These are phyloP conservation scores for Penicillium sclerotiorum DNA, from an alignment of 2,329 filamentous ascomycete species.

Conservation along the genomic window DNA sequence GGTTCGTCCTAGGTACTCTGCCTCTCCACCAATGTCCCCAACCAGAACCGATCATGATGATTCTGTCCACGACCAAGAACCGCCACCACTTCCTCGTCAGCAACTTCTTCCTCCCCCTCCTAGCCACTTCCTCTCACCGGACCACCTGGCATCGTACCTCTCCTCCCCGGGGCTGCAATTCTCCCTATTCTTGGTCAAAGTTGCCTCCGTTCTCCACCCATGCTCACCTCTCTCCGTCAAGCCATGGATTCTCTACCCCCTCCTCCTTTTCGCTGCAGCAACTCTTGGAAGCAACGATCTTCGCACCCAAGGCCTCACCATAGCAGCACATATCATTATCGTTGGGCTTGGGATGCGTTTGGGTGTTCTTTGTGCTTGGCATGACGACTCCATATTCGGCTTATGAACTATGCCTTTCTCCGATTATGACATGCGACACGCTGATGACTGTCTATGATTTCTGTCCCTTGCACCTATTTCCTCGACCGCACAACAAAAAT, in stretches of 20 bases:
- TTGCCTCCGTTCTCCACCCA: constrained; percentile 64
- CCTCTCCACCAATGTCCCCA: constrained; percentile 29
- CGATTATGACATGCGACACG: neutral
- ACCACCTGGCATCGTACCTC: constrained; percentile 25
- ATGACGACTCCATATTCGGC: constrained; percentile 3
- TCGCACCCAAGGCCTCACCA: constrained; percentile 43
- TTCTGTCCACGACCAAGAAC: constrained; percentile 2
- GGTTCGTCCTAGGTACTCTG: constrained; percentile 33
- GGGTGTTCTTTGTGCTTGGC: constrained; percentile 37
- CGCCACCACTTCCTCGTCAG: constrained; percentile 22
- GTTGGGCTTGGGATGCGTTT: constrained; percentile 45
- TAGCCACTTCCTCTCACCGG: constrained; percentile 29
- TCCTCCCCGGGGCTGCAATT: constrained; percentile 55
- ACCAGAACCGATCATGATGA: constrained; percentile 18
- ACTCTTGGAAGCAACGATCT: constrained; percentile 54
- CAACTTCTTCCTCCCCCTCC: constrained; percentile 49
- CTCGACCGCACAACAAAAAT: no score
- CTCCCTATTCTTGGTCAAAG: constrained; percentile 68
- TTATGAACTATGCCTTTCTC: neutral
- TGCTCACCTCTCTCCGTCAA: constrained; percentile 74
- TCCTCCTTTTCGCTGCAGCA: constrained; percentile 69
- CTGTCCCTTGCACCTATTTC: no score
- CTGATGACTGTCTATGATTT: constrained; percentile 6
- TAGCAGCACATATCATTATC: constrained; percentile 51
- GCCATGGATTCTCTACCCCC: constrained; percentile 64